Evolutionary conservation across 23 red algal species (phyloP).

Genomic region (Pyropia yezoensis): DNA sequence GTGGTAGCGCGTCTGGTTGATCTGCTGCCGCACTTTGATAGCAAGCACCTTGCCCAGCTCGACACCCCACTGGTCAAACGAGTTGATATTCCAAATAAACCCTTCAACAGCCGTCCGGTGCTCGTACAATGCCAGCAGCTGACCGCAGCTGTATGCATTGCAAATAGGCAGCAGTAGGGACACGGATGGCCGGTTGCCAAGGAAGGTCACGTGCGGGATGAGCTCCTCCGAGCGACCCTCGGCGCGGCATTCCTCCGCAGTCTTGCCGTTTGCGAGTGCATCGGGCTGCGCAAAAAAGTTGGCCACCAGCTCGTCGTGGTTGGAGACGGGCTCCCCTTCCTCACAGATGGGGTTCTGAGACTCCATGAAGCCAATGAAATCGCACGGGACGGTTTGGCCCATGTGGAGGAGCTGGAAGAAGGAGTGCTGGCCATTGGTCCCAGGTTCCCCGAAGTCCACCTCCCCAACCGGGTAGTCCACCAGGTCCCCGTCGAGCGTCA

Average conservation of each 20-base stretch:
- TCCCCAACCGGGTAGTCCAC: constrained; percentile 42
- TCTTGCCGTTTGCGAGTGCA: constrained; percentile 86
- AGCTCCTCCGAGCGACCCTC: constrained; percentile 78
- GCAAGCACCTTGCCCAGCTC: constrained; percentile 98
- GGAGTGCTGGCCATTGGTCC: constrained; percentile 95
- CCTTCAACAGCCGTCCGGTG: constrained; percentile 94
- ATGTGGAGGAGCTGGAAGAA: constrained; percentile 99
- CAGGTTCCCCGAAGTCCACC: constrained; percentile 96
- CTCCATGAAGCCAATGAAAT: constrained; percentile 89
- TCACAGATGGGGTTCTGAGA: constrained; percentile 57
- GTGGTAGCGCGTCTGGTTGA: constrained; percentile 14
- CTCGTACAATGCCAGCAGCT: constrained; percentile 88
- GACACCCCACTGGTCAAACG: constrained; percentile 99
- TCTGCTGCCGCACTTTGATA: constrained; percentile 60
- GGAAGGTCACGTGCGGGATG: constrained; percentile 81
- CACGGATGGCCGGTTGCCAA: constrained; percentile 72
- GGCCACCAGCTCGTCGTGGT: constrained; percentile 97
- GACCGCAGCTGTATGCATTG: constrained; percentile 54
- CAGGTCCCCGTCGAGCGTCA: constrained; percentile 60
- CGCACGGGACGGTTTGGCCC: constrained; percentile 89
- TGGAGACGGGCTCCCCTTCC: constrained; percentile 60
- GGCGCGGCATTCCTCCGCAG: constrained; percentile 59
- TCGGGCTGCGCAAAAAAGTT: constrained; percentile 99
- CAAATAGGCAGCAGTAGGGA: constrained; percentile 46
- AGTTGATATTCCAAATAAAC: constrained; percentile 96